phyloP scores from a whole-genome alignment of 257 asterid genomes.

The Solanum okadae region DNA sequence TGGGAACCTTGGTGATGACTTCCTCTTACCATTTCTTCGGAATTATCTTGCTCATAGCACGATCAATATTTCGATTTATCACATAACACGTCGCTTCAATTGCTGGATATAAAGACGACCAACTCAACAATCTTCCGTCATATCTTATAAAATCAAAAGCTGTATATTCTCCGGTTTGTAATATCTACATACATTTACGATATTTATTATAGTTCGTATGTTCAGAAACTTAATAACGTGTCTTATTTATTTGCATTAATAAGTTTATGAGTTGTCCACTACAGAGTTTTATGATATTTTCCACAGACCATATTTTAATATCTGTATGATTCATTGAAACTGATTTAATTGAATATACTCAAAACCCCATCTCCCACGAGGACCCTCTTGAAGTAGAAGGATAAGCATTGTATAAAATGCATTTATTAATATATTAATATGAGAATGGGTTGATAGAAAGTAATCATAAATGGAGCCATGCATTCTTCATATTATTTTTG shows the following conservation, averaged over 20 bases:
- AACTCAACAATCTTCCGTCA: not conserved
- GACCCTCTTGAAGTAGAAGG: not conserved
- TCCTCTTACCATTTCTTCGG: not conserved
- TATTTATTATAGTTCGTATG: not conserved
- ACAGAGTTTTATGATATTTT: not conserved
- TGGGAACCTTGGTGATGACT: not conserved
- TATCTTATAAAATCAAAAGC: not conserved
- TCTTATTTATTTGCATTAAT: not conserved
- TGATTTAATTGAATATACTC: not conserved
- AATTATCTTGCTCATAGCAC: not conserved
- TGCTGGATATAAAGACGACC: not conserved
- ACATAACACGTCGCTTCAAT: no score
- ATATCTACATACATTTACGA: not conserved
- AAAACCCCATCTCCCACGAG: not conserved
- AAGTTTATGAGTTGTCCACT: not conserved
- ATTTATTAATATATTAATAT: not conserved
- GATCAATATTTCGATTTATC: not conserved
- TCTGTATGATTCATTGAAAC: not conserved
- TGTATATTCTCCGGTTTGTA: not conserved
- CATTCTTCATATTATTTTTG: no score
- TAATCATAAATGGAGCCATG: not conserved
- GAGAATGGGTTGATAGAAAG: not conserved
- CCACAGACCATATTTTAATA: not conserved
- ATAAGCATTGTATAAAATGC: not conserved
- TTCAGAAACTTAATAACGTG: not conserved